Base-by-base conservation (phyloP, 2,329 filamentous ascomycete genomes). In the Fonsecaea pugnacius region DNA sequence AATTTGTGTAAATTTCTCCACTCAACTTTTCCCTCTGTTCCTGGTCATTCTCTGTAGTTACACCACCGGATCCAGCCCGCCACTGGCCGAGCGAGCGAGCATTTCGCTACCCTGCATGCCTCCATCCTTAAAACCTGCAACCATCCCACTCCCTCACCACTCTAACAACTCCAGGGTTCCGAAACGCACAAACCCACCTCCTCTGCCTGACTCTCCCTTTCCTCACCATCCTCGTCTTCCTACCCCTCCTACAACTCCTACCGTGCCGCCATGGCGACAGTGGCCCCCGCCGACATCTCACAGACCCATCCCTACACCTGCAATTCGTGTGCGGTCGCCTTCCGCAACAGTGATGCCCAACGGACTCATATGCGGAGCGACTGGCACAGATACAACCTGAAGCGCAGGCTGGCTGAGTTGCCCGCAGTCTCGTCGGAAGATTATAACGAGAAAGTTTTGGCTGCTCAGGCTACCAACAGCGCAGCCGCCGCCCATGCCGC, bases 311-410 rank as follows among this genome's bases (percentile, higher is more conserved):
- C 95, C 1, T 99, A 94, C 80, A 98, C 94, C 62, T 99, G 95
- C 87, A 99, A 98, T 79, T 95, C 93, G 64, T 99, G 95, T 76
- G 92, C 96, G 77, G 93, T 99, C 72, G 95, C 94, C 58, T 99
- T 98, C 80, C 89, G 94, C 70, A 92, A 91, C 75, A 92, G 91
- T 76, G 94, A 98, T 75, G 84, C 96, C 62, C 95, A 99, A 80
- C 89, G 95, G 76, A 89, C 87, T 40, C 95, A 99, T 76, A 99
- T 99, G 95, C 92, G 95, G 78, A 95, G 90, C 72, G 95, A 99
- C 80, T 99, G 95, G 95, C 94, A 99, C 78, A 89, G 95, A 70
- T 97, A 97, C 79, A 99, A 99, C 77, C 86, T 98, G 73, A 97
- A 98, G 82, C 91, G 95, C 71, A 89, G 93, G 73, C 91, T 98